A percentile compares a stretch with the other conserved stretches of the same genome.
Evolutionary conservation across 1,139 yeast species (phyloP).

Genomic region (Suhomyces panamericanus): DNA sequence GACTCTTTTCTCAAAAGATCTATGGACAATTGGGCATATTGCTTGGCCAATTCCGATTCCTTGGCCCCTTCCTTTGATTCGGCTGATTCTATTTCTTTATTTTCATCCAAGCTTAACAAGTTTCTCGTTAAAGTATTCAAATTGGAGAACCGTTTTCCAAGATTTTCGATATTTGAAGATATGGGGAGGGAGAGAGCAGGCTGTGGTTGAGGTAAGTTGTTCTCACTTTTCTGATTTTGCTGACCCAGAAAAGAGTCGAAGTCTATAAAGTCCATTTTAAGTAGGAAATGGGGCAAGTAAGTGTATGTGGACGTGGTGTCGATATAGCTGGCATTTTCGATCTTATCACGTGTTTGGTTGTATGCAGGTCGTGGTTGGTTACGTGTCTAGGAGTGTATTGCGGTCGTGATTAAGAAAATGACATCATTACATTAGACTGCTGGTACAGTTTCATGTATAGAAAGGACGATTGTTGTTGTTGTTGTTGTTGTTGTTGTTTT

Average conservation of each 20-base stretch:
- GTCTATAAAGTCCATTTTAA: constrained; percentile 45
- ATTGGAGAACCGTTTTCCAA: constrained; percentile 38
- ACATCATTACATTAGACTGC: too few species aligned
- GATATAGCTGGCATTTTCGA: constrained; percentile 1
- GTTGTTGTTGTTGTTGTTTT: too few species aligned
- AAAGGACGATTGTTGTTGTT: too few species aligned
- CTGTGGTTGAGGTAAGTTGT: constrained; percentile 42
- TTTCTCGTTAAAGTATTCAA: constrained; percentile 35
- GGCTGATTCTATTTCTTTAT: constrained; percentile 1
- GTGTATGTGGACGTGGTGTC: background rate
- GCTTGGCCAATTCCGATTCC: constrained; percentile 18
- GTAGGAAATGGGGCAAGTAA: background rate
- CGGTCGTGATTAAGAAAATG: too few species aligned
- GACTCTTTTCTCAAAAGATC: constrained; percentile 12
- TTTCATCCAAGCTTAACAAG: constrained; percentile 24
- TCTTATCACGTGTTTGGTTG: background rate
- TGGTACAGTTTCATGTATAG: too few species aligned
- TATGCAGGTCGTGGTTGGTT: background rate
- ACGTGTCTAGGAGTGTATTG: background rate
- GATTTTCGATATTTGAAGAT: constrained; percentile 40
- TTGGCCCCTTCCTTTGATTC: background rate
- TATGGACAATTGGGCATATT: constrained; percentile 20
- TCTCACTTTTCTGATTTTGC: constrained; percentile 9
- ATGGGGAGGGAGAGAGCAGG: constrained; percentile 49
- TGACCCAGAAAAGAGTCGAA: constrained; percentile 35